Evolutionary conservation across 2,329 filamentous ascomycete genomes (phyloP), one percentile per base, ranked within the genome.

Genomic region (Ophiocordyceps sinensis): DNA sequence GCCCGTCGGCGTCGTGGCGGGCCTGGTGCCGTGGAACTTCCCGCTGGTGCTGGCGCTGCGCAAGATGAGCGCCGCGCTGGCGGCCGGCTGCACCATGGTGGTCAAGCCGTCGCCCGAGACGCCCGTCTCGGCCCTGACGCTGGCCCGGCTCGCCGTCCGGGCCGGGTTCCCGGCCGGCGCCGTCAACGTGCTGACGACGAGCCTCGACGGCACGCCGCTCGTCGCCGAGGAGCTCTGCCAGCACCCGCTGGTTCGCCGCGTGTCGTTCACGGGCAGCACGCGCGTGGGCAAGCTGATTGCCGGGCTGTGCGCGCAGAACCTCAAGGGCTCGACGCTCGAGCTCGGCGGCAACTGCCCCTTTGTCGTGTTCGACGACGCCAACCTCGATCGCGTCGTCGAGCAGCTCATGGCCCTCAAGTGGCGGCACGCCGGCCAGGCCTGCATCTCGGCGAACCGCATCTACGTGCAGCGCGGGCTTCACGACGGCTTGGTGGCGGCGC

Each of bases 261-360:
- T 89, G 42, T 82, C 80, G 43, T 91, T 89, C 50, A 89, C 84
- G 0, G 85, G 85, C 15, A 78, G 75, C 50, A 85, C 83, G 0
- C 61, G 65, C 0, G 75, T 87, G 0, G 85, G 85, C 4, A 73
- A 75, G 32, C 77, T 79, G 44, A 68, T 85, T 37, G 74, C 77
- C 1, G 58, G 65, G 2, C 66, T 68, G 2, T 77, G 76, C 6
- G 78, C 76, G 4, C 70, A 71, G 48, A 66, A 76, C 43, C 62
- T 84, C 29, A 85, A 85, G 60, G 79, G 79, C 0, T 67, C 75
- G 3, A 62, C 82, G 0, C 68, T 85, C 52, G 81, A 86, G 53
- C 65, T 85, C 0, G 82, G 82, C 0, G 81, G 81, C 1, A 85
- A 85, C 53, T 77, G 76, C 1, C 73, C 71, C 1, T 73, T 77